A percentile compares a stretch with the other conserved stretches of the same genome.
Evolutionary conservation across 2,329 filamentous ascomycete species (phyloP).

Genomic region (Colletotrichum musae): DNA sequence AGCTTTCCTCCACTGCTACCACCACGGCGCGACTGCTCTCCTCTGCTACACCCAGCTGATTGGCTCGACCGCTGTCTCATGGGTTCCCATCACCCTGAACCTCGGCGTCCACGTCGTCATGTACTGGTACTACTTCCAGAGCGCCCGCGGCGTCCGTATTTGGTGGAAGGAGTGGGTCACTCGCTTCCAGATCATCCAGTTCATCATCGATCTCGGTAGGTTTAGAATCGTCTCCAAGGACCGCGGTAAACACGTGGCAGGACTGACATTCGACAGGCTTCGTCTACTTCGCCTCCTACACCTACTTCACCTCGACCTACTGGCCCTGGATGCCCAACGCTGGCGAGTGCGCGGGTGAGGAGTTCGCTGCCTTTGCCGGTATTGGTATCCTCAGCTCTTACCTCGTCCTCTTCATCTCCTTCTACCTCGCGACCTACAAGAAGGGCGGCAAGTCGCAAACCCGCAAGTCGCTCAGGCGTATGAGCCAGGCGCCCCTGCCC

Average conservation of each 20-base stretch:
- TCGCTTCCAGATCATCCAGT: constrained; percentile 95
- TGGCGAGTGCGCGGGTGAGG: constrained; percentile 93
- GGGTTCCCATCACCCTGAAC: constrained; percentile 95
- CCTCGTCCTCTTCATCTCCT: constrained; percentile 97
- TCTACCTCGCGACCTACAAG: constrained; percentile 98
- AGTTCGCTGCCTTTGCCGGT: constrained; percentile 94
- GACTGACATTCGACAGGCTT: constrained; percentile 73
- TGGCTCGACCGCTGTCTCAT: constrained; percentile 92
- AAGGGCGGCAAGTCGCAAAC: constrained; percentile 85
- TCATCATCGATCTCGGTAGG: constrained; percentile 95
- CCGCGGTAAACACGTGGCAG: background rate
- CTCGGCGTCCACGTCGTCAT: constrained; percentile 96
- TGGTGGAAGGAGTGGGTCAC: constrained; percentile 99
- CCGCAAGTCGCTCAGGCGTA: constrained; percentile 80
- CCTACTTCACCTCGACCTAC: constrained; percentile 95
- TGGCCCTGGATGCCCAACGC: constrained; percentile 86
- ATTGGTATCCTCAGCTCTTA: constrained; percentile 95
- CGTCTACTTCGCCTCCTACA: constrained; percentile 99
- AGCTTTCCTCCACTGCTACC: constrained; percentile 98
- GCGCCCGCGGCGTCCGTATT: constrained; percentile 92
- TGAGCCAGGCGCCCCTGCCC: constrained; percentile 78
- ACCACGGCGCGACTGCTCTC: constrained; percentile 96
- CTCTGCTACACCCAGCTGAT: constrained; percentile 98
- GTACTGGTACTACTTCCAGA: constrained; percentile 99
- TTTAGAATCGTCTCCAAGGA: constrained; percentile 37